These are phyloP conservation scores for Caulochytrium protostelioides DNA, from an alignment of 371 early-diverging fungal genomes.

Conservation along the genomic window DNA sequence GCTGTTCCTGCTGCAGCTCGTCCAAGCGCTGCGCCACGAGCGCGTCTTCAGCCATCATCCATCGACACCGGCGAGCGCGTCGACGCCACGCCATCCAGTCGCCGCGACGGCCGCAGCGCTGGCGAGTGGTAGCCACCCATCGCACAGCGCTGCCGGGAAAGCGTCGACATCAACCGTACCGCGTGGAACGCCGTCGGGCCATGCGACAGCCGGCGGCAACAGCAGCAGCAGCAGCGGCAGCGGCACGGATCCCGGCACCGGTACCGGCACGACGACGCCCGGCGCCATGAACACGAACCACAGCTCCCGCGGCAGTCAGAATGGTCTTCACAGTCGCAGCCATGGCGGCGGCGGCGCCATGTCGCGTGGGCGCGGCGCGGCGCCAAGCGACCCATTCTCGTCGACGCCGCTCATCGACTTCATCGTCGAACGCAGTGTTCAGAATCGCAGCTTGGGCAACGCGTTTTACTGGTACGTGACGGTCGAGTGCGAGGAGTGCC, in stretches of 20 bases:
- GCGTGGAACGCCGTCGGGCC: too few species aligned
- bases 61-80: too few species aligned
- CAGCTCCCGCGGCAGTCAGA: too few species aligned
- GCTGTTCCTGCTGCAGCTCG: conserved; percentile 76
- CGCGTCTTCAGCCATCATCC: conserved; percentile 3
- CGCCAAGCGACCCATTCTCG: too few species aligned
- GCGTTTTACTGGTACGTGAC: conserved; percentile 79
- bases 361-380: too few species aligned
- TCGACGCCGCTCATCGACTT: conserved; percentile 68
- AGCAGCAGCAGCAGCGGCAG: background rate
- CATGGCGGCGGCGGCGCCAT: too few species aligned
- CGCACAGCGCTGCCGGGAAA: background rate
- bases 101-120: too few species aligned
- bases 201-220: background rate
- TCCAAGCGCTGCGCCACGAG: conserved; percentile 94
- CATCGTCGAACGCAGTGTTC: conserved; percentile 55
- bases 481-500: conserved; percentile 66
- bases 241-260: background rate
- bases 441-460: conserved; percentile 63
- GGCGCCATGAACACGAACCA: too few species aligned
- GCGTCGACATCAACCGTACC: too few species aligned
- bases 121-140: too few species aligned
- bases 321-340: conserved; percentile 15
- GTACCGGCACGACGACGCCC: too few species aligned
- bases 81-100: too few species aligned